Base-by-base conservation (phyloP, 495 filamentous ascomycete genomes). In the Letharia columbiana region DNA sequence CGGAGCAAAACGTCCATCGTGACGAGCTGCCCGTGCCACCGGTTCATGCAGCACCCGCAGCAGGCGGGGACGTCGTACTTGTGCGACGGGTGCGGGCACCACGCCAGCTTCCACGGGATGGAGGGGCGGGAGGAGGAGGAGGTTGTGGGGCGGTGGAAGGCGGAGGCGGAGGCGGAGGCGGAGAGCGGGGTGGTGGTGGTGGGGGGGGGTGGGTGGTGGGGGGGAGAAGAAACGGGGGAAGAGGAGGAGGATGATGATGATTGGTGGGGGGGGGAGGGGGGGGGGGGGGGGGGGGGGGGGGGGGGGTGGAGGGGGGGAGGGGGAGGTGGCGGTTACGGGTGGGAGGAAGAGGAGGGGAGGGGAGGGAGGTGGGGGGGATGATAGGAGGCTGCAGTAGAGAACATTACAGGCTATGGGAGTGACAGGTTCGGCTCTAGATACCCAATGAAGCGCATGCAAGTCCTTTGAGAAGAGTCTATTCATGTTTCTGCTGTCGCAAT, bases 21-120 rank as follows among this genome's bases (percentile, higher is more conserved):
- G 61, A 73, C 74, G 11, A 71, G 67, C 44, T 84, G 82, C 70
- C 75, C 82, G 11, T 84, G 82, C 70, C 72, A 81, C 62, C 77
- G 82, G 49, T 84, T 84, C 78, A 84, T 84, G 82, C 69, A 82
- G 45, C 83, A 84, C 71, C 82, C 82, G 0, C 71, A 83, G 58
- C 82, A 84, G 72, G 82, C 79, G 67, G 67, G 78, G 6, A 79
- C 79, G 0, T 77, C 73, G 42, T 84, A 80, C 73, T 77, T 79
- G 28, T 84, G 82, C 72, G 82, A 84, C 67, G 82, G 82, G 28
- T 84, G 82, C 66, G 73, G 72, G 10, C 82, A 84, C 68, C 82
- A 84, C 67, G 82, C 82, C 10, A 77, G 75, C 20, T 84, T 82
- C 67, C 82, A 84, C 71, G 75, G 72, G 60, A 72, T 84, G 73